phyloP scores from a whole-genome alignment of 148 eudicot species.

The Rhododendron mucronatum region DNA sequence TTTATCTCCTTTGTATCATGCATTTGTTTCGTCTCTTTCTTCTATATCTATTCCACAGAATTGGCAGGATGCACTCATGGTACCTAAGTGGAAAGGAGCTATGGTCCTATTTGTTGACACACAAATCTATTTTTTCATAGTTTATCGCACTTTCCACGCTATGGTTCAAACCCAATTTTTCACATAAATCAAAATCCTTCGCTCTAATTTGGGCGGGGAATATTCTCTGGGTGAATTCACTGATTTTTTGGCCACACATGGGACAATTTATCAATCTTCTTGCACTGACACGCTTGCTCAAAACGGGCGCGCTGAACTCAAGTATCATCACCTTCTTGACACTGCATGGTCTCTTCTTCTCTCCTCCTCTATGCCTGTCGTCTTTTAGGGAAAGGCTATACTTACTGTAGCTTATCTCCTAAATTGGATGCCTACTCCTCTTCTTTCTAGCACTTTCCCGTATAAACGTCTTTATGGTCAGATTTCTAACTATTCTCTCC shows the following conservation, averaged over 20 bases:
- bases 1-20: too few relatives aligned
- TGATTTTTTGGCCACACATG: background rate
- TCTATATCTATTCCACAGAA: too few relatives aligned
- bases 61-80: too few relatives aligned
- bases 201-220: background rate
- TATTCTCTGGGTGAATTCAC: background rate
- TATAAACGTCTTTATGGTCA: background rate
- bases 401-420: background rate
- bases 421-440: background rate
- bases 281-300: background rate
- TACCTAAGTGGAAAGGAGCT: too few relatives aligned
- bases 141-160: background rate
- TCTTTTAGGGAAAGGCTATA: background rate
- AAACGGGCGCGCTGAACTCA: background rate
- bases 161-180: background rate
- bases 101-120: background rate
- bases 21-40: too few relatives aligned
- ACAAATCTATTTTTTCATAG: background rate
- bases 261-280: background rate
- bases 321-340: background rate
- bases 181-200: background rate
- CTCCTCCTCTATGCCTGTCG: background rate
- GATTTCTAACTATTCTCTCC: background rate
- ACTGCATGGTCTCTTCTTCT: background rate
- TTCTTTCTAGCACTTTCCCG: background rate